Evolutionary conservation across 2,329 filamentous ascomycete genomes (phyloP).

Genomic region (Fusarium annulatum): DNA sequence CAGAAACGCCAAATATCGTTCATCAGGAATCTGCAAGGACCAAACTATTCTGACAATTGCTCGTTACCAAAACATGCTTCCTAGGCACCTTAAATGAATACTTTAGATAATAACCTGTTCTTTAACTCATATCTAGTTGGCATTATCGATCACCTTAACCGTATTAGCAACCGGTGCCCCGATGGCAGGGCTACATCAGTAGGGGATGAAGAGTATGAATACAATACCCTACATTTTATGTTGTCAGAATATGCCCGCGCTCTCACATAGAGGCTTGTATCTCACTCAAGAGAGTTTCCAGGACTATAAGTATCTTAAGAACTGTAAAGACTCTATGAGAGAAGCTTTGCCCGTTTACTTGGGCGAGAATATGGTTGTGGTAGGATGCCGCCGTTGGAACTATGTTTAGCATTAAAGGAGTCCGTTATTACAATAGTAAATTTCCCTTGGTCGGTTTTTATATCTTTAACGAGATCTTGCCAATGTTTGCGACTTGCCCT

Average conservation of each 20-base stretch:
- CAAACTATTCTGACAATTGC: background rate
- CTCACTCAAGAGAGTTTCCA: too few species aligned
- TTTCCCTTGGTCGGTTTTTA: fast-evolving
- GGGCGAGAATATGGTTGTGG: background rate
- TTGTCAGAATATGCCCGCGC: background rate
- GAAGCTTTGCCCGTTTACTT: background rate
- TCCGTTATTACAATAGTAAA: background rate
- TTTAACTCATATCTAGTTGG: background rate
- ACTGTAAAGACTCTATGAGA: too few species aligned
- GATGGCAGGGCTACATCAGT: background rate
- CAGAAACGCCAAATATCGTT: background rate
- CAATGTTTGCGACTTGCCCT: background rate
- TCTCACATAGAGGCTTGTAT: background rate
- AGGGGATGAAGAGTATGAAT: too few species aligned
- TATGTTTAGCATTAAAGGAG: background rate
- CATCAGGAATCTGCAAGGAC: background rate
- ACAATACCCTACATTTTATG: background rate
- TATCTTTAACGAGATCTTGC: too few species aligned
- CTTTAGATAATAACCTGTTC: background rate
- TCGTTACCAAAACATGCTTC: background rate
- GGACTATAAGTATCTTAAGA: fast-evolving
- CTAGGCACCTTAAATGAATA: too few species aligned
- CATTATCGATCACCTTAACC: too few species aligned
- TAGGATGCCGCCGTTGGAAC: background rate
- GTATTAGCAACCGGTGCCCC: background rate